Base-by-base conservation (phyloP, 1,139 yeast genomes). In the Suhomyces choctaworum region DNA sequence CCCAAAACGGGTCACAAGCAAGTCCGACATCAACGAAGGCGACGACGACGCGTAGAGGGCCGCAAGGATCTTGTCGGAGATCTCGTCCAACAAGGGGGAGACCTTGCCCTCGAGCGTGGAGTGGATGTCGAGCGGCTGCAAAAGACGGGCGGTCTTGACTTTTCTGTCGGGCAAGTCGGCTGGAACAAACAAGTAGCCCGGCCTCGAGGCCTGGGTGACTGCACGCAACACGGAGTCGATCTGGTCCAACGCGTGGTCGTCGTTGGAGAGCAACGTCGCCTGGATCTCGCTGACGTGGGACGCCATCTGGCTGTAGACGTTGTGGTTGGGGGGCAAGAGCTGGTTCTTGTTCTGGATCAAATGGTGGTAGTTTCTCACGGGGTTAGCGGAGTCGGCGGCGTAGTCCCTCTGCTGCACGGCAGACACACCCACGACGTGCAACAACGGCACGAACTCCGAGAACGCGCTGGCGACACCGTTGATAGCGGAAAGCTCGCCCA, bases 381-480 rank as follows among this genome's bases (percentile, higher is more conserved):
- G 38, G 16, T 24, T 34, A 6, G 30, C 16, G 11, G 32, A 23
- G 13, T 34, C 29, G 7, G n/a, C 45, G 2, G 73, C 63, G 27
- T 62, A 58, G 46, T 58, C 34, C 25, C 52, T 45, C 28, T 51
- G 52, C 28, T 47, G 52, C 2, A 55, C 48, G 11, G 69, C 63
- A 25, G 83, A 72, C 21, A 86, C 80, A 31, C 96, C 96, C 25
- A 88, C 95, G 49, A 88, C 79, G 62, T 86, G 95, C 40, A 88
- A 68, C 19, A 87, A 70, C 8, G 95, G 95, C 22, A 78, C 79
- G 54, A 74, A 80, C 59, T 87, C 96, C 29, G 92, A 83, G 61
- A 74, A 83, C 6, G 95, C 79, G 44, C 95, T 95, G 31, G 90
- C 78, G 42, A 85, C 71, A 34, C 95, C 96, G 62, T 87, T 88